Conservation (phyloP, 768 basidiomycete genomes). For the Leccinum sublutescens region DNA sequence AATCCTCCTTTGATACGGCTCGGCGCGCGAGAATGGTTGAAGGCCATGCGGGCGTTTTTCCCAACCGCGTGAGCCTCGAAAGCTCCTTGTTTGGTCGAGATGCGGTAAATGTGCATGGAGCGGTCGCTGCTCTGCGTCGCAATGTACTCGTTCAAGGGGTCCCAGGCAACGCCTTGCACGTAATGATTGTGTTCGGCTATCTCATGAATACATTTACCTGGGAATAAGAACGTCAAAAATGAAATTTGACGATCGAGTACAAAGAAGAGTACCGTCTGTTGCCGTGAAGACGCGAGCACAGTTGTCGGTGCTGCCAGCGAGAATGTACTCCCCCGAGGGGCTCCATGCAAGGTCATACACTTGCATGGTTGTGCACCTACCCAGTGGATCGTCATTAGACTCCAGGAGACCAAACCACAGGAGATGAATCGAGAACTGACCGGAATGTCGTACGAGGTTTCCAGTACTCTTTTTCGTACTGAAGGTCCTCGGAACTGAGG, state of each 20-base stretch:
- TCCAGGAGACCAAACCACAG: neutral
- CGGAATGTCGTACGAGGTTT: conserved; percentile 82
- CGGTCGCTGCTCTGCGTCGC: conserved; percentile 97
- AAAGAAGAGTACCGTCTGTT: conserved; percentile 53
- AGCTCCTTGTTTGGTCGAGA: conserved; percentile 73
- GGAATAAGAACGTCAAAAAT: neutral
- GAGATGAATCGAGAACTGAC: conserved; percentile 39
- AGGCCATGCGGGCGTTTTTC: conserved; percentile 75
- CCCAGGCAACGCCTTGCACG: conserved; percentile 99
- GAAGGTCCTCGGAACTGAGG: conserved; percentile 69
- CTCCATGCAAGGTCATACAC: conserved; percentile 99
- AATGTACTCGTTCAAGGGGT: conserved; percentile 94
- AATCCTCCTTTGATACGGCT: conserved; percentile 57
- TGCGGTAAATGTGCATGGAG: conserved; percentile 91
- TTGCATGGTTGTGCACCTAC: conserved; percentile 88
- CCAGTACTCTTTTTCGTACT: conserved; percentile 95
- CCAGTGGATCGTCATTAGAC: conserved; percentile 4
- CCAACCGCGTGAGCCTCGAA: conserved; percentile 91
- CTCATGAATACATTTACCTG: conserved; percentile 85
- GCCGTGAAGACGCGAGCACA: conserved; percentile 81
- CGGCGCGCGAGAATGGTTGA: conserved; percentile 67
- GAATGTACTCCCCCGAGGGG: conserved; percentile 88
- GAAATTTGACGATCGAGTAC: neutral
- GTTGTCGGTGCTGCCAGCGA: conserved; percentile 98
- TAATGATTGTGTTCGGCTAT: conserved; percentile 95